Evolutionary conservation across 768 basidiomycete species (phyloP).

Genomic region (Scleroderma citrinum): DNA sequence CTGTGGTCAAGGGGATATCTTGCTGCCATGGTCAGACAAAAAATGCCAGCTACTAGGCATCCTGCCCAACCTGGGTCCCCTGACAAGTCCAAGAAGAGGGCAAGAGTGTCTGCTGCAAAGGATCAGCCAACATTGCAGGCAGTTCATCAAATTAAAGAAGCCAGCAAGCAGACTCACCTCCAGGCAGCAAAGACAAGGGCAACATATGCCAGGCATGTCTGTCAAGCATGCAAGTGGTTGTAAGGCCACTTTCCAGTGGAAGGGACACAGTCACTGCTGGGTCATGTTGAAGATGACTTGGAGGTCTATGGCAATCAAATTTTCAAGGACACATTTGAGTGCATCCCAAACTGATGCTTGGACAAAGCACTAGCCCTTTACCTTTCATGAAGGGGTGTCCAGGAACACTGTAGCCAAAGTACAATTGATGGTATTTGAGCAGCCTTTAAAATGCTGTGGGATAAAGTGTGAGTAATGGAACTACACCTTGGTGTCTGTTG

Average conservation of each 20-base stretch:
- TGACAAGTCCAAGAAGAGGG: neutral
- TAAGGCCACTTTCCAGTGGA: neutral
- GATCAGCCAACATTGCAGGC: neutral
- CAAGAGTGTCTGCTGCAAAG: neutral
- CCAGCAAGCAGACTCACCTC: neutral
- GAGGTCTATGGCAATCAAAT: neutral
- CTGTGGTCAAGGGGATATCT: too few relatives aligned
- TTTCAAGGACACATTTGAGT: neutral
- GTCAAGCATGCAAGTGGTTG: neutral
- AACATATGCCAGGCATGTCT: neutral
- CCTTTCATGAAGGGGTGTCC: neutral
- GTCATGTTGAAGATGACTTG: neutral
- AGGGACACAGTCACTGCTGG: neutral
- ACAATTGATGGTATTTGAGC: neutral
- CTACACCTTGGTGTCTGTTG: neutral
- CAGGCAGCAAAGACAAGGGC: neutral
- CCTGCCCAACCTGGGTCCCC: neutral
- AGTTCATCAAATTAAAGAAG: neutral
- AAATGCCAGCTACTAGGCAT: neutral
- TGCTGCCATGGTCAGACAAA: neutral
- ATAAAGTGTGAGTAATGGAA: neutral
- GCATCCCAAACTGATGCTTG: neutral
- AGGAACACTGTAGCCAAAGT: neutral
- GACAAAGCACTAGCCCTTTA: constrained; percentile 1
- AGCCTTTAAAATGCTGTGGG: neutral